These are phyloP conservation scores for Zasmidium angulare DNA, from an alignment of 2,329 filamentous ascomycete genomes.

Conservation along the genomic window DNA sequence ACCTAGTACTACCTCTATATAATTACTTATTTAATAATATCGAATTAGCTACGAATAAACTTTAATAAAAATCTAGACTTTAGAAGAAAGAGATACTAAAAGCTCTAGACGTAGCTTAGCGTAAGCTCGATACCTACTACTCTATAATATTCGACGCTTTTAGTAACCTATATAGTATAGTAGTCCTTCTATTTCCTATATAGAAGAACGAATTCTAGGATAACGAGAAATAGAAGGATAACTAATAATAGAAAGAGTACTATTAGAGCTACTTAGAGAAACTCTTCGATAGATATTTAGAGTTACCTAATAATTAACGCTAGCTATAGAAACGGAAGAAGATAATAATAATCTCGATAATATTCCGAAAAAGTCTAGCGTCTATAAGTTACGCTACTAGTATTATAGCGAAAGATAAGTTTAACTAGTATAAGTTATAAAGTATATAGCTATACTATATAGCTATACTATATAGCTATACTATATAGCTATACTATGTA, in stretches of 20 bases:
- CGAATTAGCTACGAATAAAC: not conserved
- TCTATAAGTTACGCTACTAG: not conserved
- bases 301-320: not conserved
- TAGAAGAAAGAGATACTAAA: not conserved
- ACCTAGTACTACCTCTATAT: not conserved
- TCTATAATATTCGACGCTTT: not conserved
- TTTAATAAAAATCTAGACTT: not conserved
- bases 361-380: not conserved
- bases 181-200: not conserved
- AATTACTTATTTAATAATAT: not conserved
- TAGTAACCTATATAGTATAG: not conserved
- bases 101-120: not conserved
- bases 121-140: not conserved
- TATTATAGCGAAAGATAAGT: not conserved
- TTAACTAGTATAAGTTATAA: not conserved
- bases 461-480: too few species aligned
- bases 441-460: not conserved
- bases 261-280: not conserved
- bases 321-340: not conserved
- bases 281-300: not conserved
- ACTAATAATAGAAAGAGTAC: not conserved
- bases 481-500: too few species aligned
- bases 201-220: not conserved
- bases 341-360: not conserved
- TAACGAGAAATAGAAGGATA: not conserved